Conservation (phyloP, 257 asterid species). For the Solanum sitiens region DNA sequence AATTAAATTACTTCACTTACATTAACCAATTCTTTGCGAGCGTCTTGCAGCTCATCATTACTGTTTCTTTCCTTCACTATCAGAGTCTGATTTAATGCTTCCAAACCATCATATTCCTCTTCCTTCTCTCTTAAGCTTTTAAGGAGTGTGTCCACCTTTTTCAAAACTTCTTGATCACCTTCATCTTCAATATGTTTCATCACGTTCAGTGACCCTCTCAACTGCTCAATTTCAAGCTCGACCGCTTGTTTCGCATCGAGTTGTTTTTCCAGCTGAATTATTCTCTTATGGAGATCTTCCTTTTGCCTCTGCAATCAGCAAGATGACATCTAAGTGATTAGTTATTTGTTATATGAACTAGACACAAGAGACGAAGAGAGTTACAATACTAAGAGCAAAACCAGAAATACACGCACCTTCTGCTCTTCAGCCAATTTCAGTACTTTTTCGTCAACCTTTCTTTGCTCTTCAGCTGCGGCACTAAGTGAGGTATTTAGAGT, state of each 20-base stretch:
- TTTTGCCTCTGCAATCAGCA: conserved; percentile 62
- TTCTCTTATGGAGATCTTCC: conserved; percentile 48
- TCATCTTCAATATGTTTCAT: conserved; percentile 55
- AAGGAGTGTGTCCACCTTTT: conserved; percentile 38
- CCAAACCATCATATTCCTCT: conserved; percentile 45
- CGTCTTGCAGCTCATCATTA: conserved; percentile 80
- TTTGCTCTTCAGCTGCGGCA: conserved; percentile 52
- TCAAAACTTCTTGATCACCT: conserved; percentile 50
- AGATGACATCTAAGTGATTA: conserved; percentile 2
- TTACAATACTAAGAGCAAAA: neutral
- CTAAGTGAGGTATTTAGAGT: conserved; percentile 43
- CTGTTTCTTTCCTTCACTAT: conserved; percentile 54
- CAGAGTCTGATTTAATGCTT: conserved; percentile 41
- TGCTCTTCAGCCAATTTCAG: conserved; percentile 79
- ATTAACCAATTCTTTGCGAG: conserved; percentile 74
- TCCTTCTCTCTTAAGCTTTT: conserved; percentile 61
- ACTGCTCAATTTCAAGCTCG: conserved; percentile 58
- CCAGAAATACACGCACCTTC: conserved; percentile 38
- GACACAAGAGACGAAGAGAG: conserved; percentile 2
- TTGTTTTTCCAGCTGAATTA: conserved; percentile 47
- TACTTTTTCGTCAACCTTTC: conserved; percentile 49
- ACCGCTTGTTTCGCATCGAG: conserved; percentile 60
- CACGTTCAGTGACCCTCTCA: conserved; percentile 52
- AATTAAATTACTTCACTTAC: conserved; percentile 25
- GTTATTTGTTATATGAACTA: conserved; percentile 2